These are phyloP conservation scores for Pseudoperonospora humuli DNA, from an alignment of 352 stramenopile species.

Conservation along the genomic window DNA sequence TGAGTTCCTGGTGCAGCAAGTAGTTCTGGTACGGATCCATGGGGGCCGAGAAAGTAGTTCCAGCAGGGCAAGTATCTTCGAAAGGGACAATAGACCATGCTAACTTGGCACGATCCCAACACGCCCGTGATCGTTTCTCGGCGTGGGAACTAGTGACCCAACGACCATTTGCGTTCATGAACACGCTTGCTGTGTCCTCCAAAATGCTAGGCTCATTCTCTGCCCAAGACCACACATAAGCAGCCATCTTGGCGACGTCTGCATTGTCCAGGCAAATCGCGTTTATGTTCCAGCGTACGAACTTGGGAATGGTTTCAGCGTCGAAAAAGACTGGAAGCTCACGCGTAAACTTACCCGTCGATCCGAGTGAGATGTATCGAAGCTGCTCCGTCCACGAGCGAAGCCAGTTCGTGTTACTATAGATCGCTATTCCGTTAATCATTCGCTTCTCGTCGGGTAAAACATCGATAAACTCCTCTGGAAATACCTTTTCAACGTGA, in stretches of 20 bases:
- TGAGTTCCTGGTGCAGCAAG: conserved; percentile 31
- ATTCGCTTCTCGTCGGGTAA: conserved; percentile 28
- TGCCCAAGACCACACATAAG: conserved; percentile 50
- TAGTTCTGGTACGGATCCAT: conserved; percentile 48
- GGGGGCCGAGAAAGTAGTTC: conserved; percentile 26
- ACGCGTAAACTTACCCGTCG: conserved; percentile 18
- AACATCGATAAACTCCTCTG: conserved; percentile 32
- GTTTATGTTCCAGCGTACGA: conserved; percentile 49
- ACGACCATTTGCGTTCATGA: conserved; percentile 31
- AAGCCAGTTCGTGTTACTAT: conserved; percentile 37
- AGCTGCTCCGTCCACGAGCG: conserved; percentile 44
- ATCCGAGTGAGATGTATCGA: conserved; percentile 40
- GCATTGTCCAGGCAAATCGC: conserved; percentile 41
- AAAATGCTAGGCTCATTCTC: conserved; percentile 37
- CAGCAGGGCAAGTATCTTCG: conserved; percentile 17
- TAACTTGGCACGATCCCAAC: conserved; percentile 28
- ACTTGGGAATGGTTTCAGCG: conserved; percentile 35
- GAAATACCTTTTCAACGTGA: conserved; percentile 34
- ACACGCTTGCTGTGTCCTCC: conserved; percentile 14
- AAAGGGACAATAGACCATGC: conserved; percentile 35
- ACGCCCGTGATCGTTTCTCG: conserved; percentile 24
- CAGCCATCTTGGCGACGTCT: conserved; percentile 44
- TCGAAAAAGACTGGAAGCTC: conserved; percentile 29
- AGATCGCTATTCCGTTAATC: conserved; percentile 42
- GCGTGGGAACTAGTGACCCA: conserved; percentile 29